Conservation (phyloP, 2,329 filamentous ascomycete genomes). For the Lachnellula arida region DNA sequence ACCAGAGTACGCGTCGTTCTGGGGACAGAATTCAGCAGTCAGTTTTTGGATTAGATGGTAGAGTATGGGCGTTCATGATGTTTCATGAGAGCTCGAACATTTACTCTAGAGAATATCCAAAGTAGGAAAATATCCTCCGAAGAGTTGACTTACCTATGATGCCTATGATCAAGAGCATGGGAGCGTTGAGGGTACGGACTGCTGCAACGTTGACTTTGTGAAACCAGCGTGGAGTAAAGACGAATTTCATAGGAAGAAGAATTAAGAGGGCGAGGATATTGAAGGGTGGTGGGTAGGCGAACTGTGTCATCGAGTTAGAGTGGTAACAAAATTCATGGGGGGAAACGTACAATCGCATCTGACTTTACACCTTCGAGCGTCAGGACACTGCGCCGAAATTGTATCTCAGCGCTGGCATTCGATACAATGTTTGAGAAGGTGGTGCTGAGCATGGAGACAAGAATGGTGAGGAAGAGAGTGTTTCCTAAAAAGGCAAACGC, state of each 20-base stretch:
- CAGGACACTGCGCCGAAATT: slow-evolving; percentile 74
- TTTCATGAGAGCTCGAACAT: too few relatives aligned
- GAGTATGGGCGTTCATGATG: too few relatives aligned
- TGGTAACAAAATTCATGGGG: neutral
- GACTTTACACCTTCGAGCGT: slow-evolving; percentile 84
- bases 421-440: slow-evolving; percentile 74
- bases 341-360: slow-evolving; percentile 55
- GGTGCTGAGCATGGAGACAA: slow-evolving; percentile 81
- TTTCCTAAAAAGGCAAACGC: slow-evolving; percentile 83
- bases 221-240: slow-evolving; percentile 79
- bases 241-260: slow-evolving; percentile 70
- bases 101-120: too few relatives aligned
- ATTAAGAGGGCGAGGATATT: slow-evolving; percentile 73
- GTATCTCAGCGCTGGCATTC: slow-evolving; percentile 77
- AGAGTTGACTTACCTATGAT: slow-evolving; percentile 27
- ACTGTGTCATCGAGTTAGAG: slow-evolving; percentile 7
- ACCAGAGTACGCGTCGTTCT: slow-evolving; percentile 68
- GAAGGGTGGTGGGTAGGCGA: slow-evolving; percentile 62
- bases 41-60: too few relatives aligned
- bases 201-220: slow-evolving; percentile 82
- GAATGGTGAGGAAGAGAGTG: slow-evolving; percentile 81
- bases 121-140: too few relatives aligned
- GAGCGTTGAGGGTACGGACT: slow-evolving; percentile 70
- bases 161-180: slow-evolving; percentile 67
- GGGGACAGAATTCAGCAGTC: slow-evolving; percentile 30